Evolutionary conservation across 2,329 filamentous ascomycete species (phyloP).

Genomic region (Alternaria triticina): DNA sequence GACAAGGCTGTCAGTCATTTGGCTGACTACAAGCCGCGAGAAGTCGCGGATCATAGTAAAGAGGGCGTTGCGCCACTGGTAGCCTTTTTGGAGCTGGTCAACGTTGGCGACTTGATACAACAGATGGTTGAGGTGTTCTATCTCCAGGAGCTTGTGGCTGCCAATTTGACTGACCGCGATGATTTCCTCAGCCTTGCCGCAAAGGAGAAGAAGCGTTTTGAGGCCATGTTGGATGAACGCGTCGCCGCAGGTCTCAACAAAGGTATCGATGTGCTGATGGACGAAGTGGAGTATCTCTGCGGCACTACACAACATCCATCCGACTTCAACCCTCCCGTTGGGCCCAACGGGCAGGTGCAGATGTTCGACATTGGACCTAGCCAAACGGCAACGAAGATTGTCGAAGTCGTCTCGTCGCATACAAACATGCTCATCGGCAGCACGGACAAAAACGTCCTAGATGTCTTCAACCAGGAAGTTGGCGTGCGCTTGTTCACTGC

Average conservation of each 20-base stretch:
- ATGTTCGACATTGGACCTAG: conserved; percentile 73
- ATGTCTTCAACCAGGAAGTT: conserved; percentile 98
- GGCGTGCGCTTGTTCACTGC: conserved; percentile 89
- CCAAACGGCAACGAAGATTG: conserved; percentile 77
- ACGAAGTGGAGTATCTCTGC: conserved; percentile 94
- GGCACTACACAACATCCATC: conserved; percentile 84
- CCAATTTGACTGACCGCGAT: conserved; percentile 85
- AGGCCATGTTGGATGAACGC: conserved; percentile 97
- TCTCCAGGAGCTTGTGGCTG: conserved; percentile 85
- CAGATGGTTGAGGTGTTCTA: conserved; percentile 99
- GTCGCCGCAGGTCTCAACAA: conserved; percentile 96
- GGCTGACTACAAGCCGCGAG: conserved; percentile 86
- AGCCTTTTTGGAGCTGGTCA: conserved; percentile 95
- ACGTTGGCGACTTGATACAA: conserved; percentile 95
- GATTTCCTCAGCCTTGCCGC: conserved; percentile 93
- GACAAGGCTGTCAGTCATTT: conserved; percentile 91
- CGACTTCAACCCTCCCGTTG: conserved; percentile 81
- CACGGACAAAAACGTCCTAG: conserved; percentile 96
- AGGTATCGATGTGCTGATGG: conserved; percentile 97
- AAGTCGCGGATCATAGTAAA: conserved; percentile 73
- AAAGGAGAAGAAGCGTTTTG: conserved; percentile 96
- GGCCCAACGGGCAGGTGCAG: conserved; percentile 40
- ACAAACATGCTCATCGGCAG: conserved; percentile 92
- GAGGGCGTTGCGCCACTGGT: conserved; percentile 87
- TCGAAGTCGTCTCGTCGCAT: conserved; percentile 85